Conservation (phyloP, 768 basidiomycete genomes). For the Steccherinum ochraceum region DNA sequence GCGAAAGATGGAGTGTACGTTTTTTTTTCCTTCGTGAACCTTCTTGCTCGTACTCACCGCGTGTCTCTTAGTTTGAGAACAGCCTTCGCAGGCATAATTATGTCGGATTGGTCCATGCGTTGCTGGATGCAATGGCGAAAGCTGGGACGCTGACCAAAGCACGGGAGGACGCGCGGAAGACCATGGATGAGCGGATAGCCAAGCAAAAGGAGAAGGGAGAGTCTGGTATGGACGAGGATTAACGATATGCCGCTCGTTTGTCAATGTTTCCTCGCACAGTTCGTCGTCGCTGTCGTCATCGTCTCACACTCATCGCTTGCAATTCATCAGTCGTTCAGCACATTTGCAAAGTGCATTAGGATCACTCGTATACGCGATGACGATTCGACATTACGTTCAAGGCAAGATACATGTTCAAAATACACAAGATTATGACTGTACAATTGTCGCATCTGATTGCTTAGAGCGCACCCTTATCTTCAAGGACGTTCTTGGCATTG, state of each 20-base stretch:
- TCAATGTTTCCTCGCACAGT: not conserved
- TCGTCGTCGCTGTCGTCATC: not conserved
- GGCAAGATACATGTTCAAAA: not conserved
- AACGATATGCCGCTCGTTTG: slow-evolving; percentile 1
- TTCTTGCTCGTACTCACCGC: slow-evolving; percentile 7
- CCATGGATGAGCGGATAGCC: slow-evolving; percentile 37
- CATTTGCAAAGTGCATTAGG: not conserved
- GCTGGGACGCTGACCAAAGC: slow-evolving; percentile 53
- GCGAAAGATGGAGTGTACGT: slow-evolving; percentile 79
- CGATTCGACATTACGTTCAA: too few species aligned
- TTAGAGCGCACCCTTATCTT: slow-evolving; percentile 10
- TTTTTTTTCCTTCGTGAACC: slow-evolving; percentile 6
- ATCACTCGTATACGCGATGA: not conserved
- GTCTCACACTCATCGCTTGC: not conserved
- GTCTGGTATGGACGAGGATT: slow-evolving; percentile 38
- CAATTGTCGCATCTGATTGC: not conserved
- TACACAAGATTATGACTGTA: not conserved
- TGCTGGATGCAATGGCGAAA: slow-evolving; percentile 70
- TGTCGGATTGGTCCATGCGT: slow-evolving; percentile 70
- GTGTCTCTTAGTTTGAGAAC: slow-evolving; percentile 67
- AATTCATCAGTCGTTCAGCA: not conserved
- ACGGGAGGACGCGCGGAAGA: slow-evolving; percentile 36
- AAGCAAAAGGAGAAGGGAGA: slow-evolving; percentile 34
- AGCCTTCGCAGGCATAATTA: slow-evolving; percentile 83
- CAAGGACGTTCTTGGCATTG: slow-evolving; percentile 18